Evolutionary conservation across 352 stramenopile genomes (phyloP).

Genomic region (Phytophthora boehmeriae): DNA sequence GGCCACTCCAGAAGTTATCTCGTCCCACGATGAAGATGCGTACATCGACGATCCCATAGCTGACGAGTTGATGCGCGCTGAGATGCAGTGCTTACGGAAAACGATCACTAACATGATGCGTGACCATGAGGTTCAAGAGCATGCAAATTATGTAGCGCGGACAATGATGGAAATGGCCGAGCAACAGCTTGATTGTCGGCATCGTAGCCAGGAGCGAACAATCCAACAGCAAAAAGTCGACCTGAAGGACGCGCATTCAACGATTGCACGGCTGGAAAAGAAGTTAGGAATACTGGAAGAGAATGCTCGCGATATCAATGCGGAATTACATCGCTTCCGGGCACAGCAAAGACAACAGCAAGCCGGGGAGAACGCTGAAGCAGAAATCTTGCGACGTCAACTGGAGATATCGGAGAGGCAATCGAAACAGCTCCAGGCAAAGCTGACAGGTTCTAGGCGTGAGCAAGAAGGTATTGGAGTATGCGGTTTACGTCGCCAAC

Average conservation of each 20-base stretch:
- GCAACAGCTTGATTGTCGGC: constrained; percentile 28
- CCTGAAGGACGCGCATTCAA: constrained; percentile 26
- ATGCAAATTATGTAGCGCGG: constrained; percentile 24
- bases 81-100: constrained; percentile 51
- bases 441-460: constrained; percentile 28
- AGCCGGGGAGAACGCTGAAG: constrained; percentile 47
- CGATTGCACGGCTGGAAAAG: constrained; percentile 27
- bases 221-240: constrained; percentile 43
- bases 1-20: background rate
- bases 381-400: constrained; percentile 57
- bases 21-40: background rate
- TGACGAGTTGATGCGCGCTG: constrained; percentile 52
- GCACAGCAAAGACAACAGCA: constrained; percentile 18
- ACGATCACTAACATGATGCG: constrained; percentile 47
- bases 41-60: constrained; percentile 18
- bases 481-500: background rate
- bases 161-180: constrained; percentile 28
- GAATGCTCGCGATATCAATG: constrained; percentile 16
- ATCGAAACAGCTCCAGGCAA: constrained; percentile 31
- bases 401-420: constrained; percentile 36
- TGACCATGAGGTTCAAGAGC: constrained; percentile 40
- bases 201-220: constrained; percentile 34
- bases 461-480: constrained; percentile 25
- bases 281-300: constrained; percentile 33
- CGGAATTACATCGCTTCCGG: constrained; percentile 28